These are phyloP conservation scores for Lentinula sp. DNA, from an alignment of 768 basidiomycete species.

Conservation along the genomic window DNA sequence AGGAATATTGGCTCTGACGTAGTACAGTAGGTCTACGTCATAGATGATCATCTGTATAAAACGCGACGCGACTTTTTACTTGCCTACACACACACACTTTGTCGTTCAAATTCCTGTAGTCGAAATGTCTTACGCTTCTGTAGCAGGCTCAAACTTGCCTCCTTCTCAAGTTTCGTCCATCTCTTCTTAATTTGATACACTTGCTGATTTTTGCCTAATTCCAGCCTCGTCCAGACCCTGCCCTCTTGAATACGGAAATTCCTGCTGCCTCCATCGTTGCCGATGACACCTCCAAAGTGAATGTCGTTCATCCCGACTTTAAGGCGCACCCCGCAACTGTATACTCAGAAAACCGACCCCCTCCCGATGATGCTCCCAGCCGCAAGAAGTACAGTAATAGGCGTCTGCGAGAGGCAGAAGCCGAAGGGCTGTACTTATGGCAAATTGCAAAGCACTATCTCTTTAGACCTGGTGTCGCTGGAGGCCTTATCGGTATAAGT, in stretches of 20 bases:
- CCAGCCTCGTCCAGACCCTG: conserved; percentile 61
- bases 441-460: conserved; percentile 44
- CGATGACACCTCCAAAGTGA: conserved; percentile 50
- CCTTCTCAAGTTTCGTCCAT: conserved; percentile 36
- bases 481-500: conserved; percentile 70
- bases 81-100: background rate
- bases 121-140: conserved; percentile 69
- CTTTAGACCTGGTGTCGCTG: conserved; percentile 62
- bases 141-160: conserved; percentile 54
- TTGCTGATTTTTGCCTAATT: background rate
- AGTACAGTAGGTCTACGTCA: background rate
- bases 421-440: conserved; percentile 50
- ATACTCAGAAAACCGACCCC: conserved; percentile 14
- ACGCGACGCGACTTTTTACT: background rate
- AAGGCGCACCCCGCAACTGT: conserved; percentile 37
- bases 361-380: conserved; percentile 15
- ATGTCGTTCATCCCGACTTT: conserved; percentile 46
- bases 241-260: conserved; percentile 49
- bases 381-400: conserved; percentile 23
- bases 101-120: background rate
- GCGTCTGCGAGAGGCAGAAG: conserved; percentile 34
- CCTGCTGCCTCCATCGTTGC: conserved; percentile 25
- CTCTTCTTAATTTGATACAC: background rate
- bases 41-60: background rate
- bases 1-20: too few species aligned